These are phyloP conservation scores for Neurospora sp. DNA, from an alignment of 495 filamentous ascomycete genomes.

Conservation along the genomic window DNA sequence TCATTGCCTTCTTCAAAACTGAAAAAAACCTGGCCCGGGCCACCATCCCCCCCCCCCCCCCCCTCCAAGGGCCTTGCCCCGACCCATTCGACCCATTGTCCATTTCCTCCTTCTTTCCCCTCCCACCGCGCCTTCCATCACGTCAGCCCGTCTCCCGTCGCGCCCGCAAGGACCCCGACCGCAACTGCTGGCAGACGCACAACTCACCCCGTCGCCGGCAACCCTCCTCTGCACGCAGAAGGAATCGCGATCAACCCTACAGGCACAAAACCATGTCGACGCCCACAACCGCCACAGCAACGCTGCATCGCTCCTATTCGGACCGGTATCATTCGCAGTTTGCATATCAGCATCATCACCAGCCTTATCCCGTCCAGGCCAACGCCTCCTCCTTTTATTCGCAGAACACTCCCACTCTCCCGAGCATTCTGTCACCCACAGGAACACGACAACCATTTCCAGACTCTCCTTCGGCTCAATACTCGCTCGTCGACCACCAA, in stretches of 20 bases:
- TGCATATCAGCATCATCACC: slow-evolving; percentile 6
- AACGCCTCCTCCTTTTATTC: slow-evolving; percentile 31
- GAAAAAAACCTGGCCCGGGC: background rate
- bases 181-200: background rate
- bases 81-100: background rate
- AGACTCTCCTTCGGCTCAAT: slow-evolving; percentile 35
- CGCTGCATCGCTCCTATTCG: slow-evolving; percentile 60
- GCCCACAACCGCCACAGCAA: slow-evolving; percentile 70
- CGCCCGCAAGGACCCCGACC: background rate
- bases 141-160: background rate
- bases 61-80: background rate
- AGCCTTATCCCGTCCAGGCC: slow-evolving; percentile 17
- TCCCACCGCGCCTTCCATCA: background rate
- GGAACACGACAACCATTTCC: slow-evolving; percentile 23
- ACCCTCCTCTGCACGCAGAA: background rate
- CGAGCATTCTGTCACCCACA: background rate
- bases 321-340: slow-evolving; percentile 52
- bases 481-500: slow-evolving; percentile 24
- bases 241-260: background rate
- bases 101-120: background rate
- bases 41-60: background rate
- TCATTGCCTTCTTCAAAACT: background rate
- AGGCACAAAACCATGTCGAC: slow-evolving; percentile 58
- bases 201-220: background rate
- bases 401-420: background rate